Evolutionary conservation across 345 rosid genomes (phyloP).

Genomic region (Conringia planisiliqua): DNA sequence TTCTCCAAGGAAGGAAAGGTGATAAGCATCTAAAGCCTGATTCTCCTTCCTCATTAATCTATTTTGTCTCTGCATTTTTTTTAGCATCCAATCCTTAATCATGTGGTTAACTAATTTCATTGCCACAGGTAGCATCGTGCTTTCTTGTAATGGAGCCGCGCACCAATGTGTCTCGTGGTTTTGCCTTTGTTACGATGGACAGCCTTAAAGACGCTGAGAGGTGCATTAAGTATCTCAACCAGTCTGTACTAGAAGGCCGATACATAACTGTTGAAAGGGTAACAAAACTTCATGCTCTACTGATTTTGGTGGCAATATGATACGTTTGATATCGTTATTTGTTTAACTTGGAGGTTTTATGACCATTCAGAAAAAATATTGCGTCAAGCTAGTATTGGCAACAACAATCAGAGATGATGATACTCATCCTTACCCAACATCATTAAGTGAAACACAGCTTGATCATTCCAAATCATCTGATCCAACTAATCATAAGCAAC

Average conservation of each 20-base stretch:
- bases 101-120: neutral
- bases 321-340: constrained; percentile 38
- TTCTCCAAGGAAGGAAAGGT: constrained; percentile 99
- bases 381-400: constrained; percentile 93
- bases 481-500: constrained; percentile 83
- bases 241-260: constrained; percentile 91
- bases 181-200: constrained; percentile 94
- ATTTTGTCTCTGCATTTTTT: neutral
- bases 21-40: neutral
- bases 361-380: constrained; percentile 87
- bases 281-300: constrained; percentile 30
- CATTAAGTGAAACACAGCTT: constrained; percentile 83
- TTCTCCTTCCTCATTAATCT: neutral
- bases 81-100: neutral
- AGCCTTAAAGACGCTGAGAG: constrained; percentile 73
- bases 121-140: constrained; percentile 72
- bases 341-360: constrained; percentile 89
- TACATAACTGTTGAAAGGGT: constrained; percentile 99
- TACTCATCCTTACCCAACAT: constrained; percentile 67
- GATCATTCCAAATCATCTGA: constrained; percentile 91
- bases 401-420: constrained; percentile 82
- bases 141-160: constrained; percentile 97
- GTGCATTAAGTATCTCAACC: constrained; percentile 92
- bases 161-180: constrained; percentile 90
- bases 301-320: neutral